Conservation (phyloP, 306 rosid species). For the Rosa multiflora region DNA sequence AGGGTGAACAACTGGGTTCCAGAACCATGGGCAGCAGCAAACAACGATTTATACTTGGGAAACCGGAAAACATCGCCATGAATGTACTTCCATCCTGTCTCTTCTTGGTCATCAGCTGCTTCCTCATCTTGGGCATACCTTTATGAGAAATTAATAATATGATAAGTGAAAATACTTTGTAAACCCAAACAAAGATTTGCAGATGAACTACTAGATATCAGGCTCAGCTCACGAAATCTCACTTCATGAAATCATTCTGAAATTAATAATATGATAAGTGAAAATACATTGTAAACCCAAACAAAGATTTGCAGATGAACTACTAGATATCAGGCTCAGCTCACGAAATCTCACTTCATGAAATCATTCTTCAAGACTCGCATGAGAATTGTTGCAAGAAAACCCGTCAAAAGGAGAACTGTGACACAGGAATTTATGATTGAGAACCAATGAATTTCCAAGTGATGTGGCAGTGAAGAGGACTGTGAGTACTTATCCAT, state of each 20-base stretch:
- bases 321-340: slow-evolving; percentile 9
- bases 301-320: slow-evolving; percentile 7
- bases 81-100: slow-evolving; percentile 97
- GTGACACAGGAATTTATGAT: slow-evolving; percentile 95
- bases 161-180: slow-evolving; percentile 10
- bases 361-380: slow-evolving; percentile 97
- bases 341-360: slow-evolving; percentile 70
- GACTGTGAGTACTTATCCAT: slow-evolving; percentile 98
- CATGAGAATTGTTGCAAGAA: slow-evolving; percentile 96
- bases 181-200: slow-evolving; percentile 7
- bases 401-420: slow-evolving; percentile 97
- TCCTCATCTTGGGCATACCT: slow-evolving; percentile 99
- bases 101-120: slow-evolving; percentile 98
- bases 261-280: not conserved
- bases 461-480: slow-evolving; percentile 91
- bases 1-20: slow-evolving; percentile 92
- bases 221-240: slow-evolving; percentile 33
- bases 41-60: slow-evolving; percentile 77
- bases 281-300: slow-evolving; percentile 15
- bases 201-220: slow-evolving; percentile 13
- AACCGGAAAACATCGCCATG: slow-evolving; percentile 97
- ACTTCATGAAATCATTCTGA: slow-evolving; percentile 95
- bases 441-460: slow-evolving; percentile 98
- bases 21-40: slow-evolving; percentile 95
- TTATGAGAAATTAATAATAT: slow-evolving; percentile 2